Evolutionary conservation across 345 rosid genomes (phyloP).

Genomic region (Adansonia digitata): DNA sequence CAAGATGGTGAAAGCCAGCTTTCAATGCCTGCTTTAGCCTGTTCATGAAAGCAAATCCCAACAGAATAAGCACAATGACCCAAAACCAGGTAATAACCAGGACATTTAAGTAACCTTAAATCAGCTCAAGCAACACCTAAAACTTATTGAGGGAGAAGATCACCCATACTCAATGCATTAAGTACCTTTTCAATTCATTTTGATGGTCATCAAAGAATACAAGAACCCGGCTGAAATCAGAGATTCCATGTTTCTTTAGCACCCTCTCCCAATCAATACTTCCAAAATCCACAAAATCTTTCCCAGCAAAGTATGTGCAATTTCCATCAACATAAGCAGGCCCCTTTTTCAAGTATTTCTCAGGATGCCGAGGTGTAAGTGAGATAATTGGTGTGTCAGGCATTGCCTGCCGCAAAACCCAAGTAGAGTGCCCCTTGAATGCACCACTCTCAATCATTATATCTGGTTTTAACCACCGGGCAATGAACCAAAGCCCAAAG

Average conservation of each 20-base stretch:
- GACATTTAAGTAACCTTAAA: background rate
- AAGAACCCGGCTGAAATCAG: conserved; percentile 60
- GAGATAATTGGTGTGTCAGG: conserved; percentile 80
- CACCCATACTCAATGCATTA: background rate
- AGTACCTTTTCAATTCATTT: conserved; percentile 86
- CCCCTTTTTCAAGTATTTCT: conserved; percentile 82
- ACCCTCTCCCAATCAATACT: conserved; percentile 74
- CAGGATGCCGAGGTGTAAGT: conserved; percentile 87
- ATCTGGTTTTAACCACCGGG: conserved; percentile 86
- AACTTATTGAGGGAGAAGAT: background rate
- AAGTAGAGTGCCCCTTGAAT: conserved; percentile 97
- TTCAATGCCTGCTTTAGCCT: conserved; percentile 80
- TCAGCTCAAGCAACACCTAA: background rate
- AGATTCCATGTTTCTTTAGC: conserved; percentile 58
- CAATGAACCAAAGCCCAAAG: conserved; percentile 97
- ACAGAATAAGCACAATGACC: conserved; percentile 5
- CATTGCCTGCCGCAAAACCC: conserved; percentile 99
- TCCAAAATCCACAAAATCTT: conserved; percentile 95
- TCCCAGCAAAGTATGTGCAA: conserved; percentile 97
- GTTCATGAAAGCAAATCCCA: conserved; percentile 18
- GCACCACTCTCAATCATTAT: conserved; percentile 98
- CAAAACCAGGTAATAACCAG: background rate
- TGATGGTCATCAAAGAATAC: conserved; percentile 97
- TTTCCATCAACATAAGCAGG: conserved; percentile 96
- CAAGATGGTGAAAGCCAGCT: conserved; percentile 82